Percentiles rank a stretch among this genome's conserved stretches.
phyloP scores from a whole-genome alignment of 345 rosid genomes.

The Salix caprea region DNA sequence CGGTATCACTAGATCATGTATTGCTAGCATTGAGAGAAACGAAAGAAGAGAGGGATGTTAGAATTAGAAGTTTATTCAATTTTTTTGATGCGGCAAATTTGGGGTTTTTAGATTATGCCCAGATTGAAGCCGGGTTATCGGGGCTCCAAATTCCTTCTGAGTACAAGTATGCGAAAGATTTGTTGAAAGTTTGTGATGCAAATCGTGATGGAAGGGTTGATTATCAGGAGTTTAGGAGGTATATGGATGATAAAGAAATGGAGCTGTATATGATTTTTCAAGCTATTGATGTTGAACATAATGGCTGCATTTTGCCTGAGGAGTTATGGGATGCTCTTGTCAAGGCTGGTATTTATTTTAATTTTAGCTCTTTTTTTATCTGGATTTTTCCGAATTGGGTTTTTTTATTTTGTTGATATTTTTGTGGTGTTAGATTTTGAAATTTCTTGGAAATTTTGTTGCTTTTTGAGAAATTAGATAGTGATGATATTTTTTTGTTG shows the following conservation, averaged over 20 bases:
- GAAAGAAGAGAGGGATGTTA: constrained; percentile 69
- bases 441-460: neutral
- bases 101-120: constrained; percentile 69
- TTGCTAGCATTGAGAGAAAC: constrained; percentile 69
- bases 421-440: neutral
- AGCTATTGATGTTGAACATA: constrained; percentile 72
- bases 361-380: constrained; percentile 7
- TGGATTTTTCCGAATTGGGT: neutral
- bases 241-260: constrained; percentile 85
- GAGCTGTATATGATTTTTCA: constrained; percentile 66
- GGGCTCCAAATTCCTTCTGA: constrained; percentile 67
- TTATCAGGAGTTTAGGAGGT: constrained; percentile 75
- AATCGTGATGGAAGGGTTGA: constrained; percentile 86
- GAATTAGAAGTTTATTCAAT: constrained; percentile 60
- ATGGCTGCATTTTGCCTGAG: constrained; percentile 78
- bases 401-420: neutral
- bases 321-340: constrained; percentile 84
- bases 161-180: constrained; percentile 76
- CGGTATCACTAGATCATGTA: constrained; percentile 74
- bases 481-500: neutral
- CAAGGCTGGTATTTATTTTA: constrained; percentile 56
- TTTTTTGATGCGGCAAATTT: constrained; percentile 60
- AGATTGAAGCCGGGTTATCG: constrained; percentile 82
- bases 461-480: neutral
- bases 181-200: constrained; percentile 70